Base-by-base conservation (phyloP, 306 rosid species). In the Adenanthera pavonina region DNA sequence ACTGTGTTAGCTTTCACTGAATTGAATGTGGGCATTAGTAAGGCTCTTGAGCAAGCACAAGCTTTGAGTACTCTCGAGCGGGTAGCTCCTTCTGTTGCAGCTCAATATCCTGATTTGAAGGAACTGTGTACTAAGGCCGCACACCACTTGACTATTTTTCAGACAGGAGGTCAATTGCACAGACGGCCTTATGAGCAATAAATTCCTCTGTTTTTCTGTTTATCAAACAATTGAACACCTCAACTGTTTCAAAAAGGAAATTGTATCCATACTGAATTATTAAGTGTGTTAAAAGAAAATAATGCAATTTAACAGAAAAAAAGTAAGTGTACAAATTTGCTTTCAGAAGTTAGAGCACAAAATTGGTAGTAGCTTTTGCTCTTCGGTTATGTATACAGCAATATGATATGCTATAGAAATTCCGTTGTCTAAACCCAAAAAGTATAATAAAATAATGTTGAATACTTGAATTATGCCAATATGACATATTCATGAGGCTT, bases 121-220 rank as follows among this genome's bases (percentile, higher is more conserved):
- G 98, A 90, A 9, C 81, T 92, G 78, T 80, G 77, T 30, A 77
- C 86, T 13, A 83, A 85, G 35, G 94, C 97, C 71, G 80, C 91
- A 59, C 91, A 90, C 83, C 89, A 89, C 69, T 96, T 92, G 72
- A 88, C 91, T 65, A 94, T 94, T 80, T 92, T 86, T 84, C 98
- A 94, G 87, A 75, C 94, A 2, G 97, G 94, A 82, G 90, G 84
- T 86, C 97, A 88, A 72, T 91, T 91, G 74, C 94, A 87, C 90
- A 81, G 90, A 74, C 92, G 83, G 53, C 81, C 90, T 53, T 84
- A 75, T 47, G 84, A 84, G 25, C 83, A 82, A 13, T 91, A 81
- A 87, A 35, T 33, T 33, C 64, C 59, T 30, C 76, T 69, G 49
- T 69, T 83, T 25, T 75, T 62, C 60, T 11, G 43, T 46, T 82